Percentiles rank a stretch among this genome's conserved stretches.
phyloP scores from a whole-genome alignment of 352 stramenopile species.

The Phytopythium litorale region DNA sequence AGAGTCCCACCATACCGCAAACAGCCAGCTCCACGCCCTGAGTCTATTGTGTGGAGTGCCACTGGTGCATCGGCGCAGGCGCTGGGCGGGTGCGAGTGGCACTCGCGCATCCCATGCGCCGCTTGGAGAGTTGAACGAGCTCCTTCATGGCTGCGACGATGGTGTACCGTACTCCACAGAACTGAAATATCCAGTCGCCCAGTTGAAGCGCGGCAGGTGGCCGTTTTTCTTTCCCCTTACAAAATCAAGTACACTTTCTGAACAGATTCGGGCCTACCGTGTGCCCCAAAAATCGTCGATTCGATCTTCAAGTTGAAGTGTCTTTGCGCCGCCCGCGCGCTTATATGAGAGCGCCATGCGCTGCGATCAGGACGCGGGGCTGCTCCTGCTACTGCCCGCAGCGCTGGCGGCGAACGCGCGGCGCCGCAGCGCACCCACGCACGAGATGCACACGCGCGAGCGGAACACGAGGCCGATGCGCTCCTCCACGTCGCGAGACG shows the following conservation, averaged over 20 bases:
- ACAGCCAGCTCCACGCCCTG: too few relatives aligned
- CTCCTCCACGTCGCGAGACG: slow-evolving; percentile 5
- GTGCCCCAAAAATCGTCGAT: not conserved
- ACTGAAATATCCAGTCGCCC: not conserved
- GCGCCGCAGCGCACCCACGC: slow-evolving; percentile 3
- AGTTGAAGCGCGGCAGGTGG: not conserved
- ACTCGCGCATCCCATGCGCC: not conserved
- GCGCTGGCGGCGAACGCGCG: slow-evolving; percentile 7
- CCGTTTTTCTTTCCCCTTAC: not conserved
- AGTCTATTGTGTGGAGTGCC: too few relatives aligned
- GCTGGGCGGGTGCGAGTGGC: not conserved
- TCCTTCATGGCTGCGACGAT: too few relatives aligned
- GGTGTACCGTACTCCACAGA: not conserved
- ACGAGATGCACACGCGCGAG: slow-evolving; percentile 7
- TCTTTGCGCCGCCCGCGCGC: not conserved
- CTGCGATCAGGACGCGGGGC: not conserved
- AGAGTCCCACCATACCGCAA: too few relatives aligned
- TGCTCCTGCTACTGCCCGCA: not conserved
- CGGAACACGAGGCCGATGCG: slow-evolving; percentile 12
- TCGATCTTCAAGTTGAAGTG: slow-evolving; percentile 1
- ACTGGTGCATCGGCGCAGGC: too few relatives aligned
- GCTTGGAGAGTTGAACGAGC: not conserved
- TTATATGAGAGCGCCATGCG: not conserved
- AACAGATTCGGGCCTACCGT: not conserved
- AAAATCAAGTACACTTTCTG: slow-evolving; percentile 2